These are phyloP conservation scores for Penicillium hordei DNA, from an alignment of 2,329 filamentous ascomycete species.

Conservation along the genomic window DNA sequence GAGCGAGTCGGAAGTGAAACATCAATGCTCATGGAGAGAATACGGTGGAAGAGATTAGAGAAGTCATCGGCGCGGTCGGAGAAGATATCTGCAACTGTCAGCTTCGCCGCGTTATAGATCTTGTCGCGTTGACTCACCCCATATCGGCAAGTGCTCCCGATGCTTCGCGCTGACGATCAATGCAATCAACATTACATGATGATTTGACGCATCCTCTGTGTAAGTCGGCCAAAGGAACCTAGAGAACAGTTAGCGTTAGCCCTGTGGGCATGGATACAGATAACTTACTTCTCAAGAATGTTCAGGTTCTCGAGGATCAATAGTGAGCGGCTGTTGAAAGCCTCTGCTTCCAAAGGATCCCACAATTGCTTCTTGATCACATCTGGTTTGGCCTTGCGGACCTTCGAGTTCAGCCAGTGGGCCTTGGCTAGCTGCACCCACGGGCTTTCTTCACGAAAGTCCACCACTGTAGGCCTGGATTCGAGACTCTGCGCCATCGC, in stretches of 20 bases:
- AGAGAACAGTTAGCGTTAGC: slow-evolving; percentile 23
- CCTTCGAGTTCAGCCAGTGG: slow-evolving; percentile 77
- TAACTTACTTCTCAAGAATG: slow-evolving; percentile 71
- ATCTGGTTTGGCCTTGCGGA: slow-evolving; percentile 74
- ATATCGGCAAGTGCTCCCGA: slow-evolving; percentile 81
- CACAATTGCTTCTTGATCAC: slow-evolving; percentile 85
- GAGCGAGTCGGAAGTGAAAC: slow-evolving; percentile 64
- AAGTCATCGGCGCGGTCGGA: slow-evolving; percentile 76
- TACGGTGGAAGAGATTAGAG: slow-evolving; percentile 81
- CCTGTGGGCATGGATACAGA: slow-evolving; percentile 5
- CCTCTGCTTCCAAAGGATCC: slow-evolving; percentile 79
- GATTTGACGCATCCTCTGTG: slow-evolving; percentile 81
- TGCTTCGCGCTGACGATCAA: slow-evolving; percentile 85
- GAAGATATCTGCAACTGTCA: slow-evolving; percentile 65
- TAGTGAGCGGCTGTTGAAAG: slow-evolving; percentile 74
- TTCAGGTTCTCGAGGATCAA: slow-evolving; percentile 86
- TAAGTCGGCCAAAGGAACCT: slow-evolving; percentile 96
- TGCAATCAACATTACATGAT: slow-evolving; percentile 83
- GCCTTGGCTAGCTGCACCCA: slow-evolving; percentile 72
- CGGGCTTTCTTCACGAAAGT: slow-evolving; percentile 45
- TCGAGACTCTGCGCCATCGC: slow-evolving; percentile 60
- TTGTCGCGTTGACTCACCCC: slow-evolving; percentile 60
- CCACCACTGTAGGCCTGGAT: slow-evolving; percentile 44
- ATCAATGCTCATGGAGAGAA: slow-evolving; percentile 83
- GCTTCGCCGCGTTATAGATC: slow-evolving; percentile 14